phyloP scores from a whole-genome alignment of 1,139 yeast species.

The Dujonia santamariae region DNA sequence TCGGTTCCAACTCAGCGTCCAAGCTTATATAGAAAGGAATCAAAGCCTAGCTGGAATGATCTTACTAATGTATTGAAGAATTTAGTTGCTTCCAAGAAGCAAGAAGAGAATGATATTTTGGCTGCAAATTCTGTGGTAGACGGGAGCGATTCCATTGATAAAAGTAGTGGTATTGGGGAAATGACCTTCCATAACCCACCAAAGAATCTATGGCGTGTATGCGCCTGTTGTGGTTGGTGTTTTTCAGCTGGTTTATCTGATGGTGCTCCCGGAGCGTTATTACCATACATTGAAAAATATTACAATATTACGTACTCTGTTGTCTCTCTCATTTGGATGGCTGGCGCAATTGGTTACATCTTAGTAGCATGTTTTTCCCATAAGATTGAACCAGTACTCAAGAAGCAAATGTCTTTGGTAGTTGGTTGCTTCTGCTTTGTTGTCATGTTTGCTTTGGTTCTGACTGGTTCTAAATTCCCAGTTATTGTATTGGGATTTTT shows the following conservation, averaged over 20 bases:
- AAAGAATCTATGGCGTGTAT: conserved; percentile 30
- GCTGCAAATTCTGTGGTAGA: neutral
- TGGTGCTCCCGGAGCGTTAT: conserved; percentile 43
- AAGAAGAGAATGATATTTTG: neutral
- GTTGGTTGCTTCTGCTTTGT: conserved; percentile 27
- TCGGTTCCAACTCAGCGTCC: conserved; percentile 5
- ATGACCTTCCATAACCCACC: conserved; percentile 34
- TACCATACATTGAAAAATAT: conserved; percentile 38
- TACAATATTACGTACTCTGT: conserved; percentile 37
- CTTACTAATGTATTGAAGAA: neutral
- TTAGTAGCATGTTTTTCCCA: conserved; percentile 33
- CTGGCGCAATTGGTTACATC: conserved; percentile 40
- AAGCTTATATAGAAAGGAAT: conserved; percentile 4
- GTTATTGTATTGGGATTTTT: conserved; percentile 44
- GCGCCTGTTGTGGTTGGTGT: conserved; percentile 33
- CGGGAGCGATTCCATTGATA: neutral
- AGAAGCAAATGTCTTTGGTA: conserved; percentile 27
- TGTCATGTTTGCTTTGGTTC: conserved; percentile 29
- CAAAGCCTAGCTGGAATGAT: conserved; percentile 1
- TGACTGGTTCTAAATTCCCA: conserved; percentile 27
- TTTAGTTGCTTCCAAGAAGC: neutral
- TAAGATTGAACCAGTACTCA: conserved; percentile 27
- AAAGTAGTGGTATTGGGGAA: neutral
- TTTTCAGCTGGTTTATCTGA: conserved; percentile 27
- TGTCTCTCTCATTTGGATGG: conserved; percentile 45